A percentile compares a stretch with the other conserved stretches of the same genome.
Evolutionary conservation across 176 grass and related monocot genomes (phyloP).

Genomic region (Oryza brachyantha): DNA sequence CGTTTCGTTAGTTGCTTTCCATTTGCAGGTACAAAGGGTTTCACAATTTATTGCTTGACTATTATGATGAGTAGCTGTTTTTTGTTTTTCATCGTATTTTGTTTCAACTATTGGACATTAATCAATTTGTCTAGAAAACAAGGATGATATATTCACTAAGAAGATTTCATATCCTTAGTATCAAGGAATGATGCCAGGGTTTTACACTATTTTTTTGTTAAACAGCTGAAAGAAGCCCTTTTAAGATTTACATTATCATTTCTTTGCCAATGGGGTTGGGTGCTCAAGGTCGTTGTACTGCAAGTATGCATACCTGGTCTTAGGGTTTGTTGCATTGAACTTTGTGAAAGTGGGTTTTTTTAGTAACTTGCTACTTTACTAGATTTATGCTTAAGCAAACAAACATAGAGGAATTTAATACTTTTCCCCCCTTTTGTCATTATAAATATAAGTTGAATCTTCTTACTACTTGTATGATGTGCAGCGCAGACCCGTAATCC

Average conservation of each 20-base stretch:
- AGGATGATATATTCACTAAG: neutral
- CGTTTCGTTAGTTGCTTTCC: constrained; percentile 88
- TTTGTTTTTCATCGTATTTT: neutral
- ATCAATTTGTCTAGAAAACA: neutral
- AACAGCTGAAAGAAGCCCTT: neutral
- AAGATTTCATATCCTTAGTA: neutral
- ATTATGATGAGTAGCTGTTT: neutral
- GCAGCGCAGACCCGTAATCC: constrained; percentile 69
- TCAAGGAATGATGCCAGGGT: neutral
- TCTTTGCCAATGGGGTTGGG: neutral
- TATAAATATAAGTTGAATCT: constrained; percentile 19
- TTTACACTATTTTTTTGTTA: neutral
- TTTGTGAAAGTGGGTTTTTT: neutral
- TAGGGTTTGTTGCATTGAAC: constrained; percentile 8
- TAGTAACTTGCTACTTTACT: neutral
- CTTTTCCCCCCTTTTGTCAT: neutral
- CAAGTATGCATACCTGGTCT: neutral
- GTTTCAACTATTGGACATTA: constrained; percentile 1
- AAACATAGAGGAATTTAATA: neutral
- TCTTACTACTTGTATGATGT: constrained; percentile 26
- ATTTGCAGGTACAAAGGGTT: constrained; percentile 71
- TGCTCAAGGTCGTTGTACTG: neutral
- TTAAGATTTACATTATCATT: neutral
- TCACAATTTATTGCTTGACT: constrained; percentile 20
- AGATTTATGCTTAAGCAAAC: neutral